Conservation (phyloP, 2,329 filamentous ascomycete genomes). For the Biscogniauxia marginata region DNA sequence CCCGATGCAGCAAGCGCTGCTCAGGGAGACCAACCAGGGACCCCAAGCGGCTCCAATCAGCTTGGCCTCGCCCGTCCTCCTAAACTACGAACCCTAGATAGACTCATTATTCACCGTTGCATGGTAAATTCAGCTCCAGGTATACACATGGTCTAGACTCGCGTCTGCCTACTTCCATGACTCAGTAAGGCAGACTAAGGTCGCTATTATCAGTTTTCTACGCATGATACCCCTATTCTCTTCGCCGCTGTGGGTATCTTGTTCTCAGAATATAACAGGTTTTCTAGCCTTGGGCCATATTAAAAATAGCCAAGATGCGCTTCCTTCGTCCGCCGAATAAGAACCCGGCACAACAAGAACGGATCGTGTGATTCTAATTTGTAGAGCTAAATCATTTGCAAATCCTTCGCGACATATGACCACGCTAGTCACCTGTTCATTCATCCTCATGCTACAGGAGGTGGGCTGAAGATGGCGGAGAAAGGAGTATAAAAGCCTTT, state of each 20-base stretch:
- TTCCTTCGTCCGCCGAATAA: background rate
- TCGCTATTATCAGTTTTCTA: constrained; percentile 2
- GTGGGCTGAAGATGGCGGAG: background rate
- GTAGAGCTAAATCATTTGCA: background rate
- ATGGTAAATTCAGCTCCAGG: constrained; percentile 3
- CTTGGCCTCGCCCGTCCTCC: background rate
- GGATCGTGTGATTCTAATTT: no score
- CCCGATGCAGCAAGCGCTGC: background rate
- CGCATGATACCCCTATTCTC: background rate
- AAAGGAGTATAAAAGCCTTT: constrained; percentile 4
- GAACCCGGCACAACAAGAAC: background rate
- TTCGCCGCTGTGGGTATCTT: background rate
- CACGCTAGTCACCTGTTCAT: background rate
- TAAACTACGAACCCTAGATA: background rate
- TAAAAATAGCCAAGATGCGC: background rate
- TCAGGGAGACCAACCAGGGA: background rate
- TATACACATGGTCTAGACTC: constrained; percentile 12
- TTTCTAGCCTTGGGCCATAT: background rate
- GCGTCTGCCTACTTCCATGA: constrained; percentile 1
- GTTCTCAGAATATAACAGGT: background rate
- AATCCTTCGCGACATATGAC: background rate
- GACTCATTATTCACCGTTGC: background rate
- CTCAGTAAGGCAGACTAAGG: background rate
- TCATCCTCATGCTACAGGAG: background rate
- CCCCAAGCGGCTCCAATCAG: background rate